Conservation (phyloP, 2,329 filamentous ascomycete species). For the Exophiala phaeomuriformis region DNA sequence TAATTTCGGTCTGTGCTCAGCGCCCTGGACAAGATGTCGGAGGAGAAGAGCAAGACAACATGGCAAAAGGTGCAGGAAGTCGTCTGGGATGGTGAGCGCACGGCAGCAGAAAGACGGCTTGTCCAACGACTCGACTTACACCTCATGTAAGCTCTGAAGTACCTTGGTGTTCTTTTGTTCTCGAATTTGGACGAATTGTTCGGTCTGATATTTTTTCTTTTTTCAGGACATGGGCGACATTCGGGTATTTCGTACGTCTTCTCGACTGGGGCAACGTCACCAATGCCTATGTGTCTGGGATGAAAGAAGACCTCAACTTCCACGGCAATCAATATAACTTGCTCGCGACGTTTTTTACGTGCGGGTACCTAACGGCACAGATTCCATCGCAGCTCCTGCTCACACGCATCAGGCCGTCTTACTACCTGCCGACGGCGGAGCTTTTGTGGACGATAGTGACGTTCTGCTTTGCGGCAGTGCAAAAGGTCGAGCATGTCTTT, state of each 20-base stretch:
- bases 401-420: constrained; percentile 30
- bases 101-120: constrained; percentile 33
- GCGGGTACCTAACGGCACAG: constrained; percentile 23
- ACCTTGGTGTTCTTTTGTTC: background rate
- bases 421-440: constrained; percentile 30
- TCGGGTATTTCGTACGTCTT: constrained; percentile 33
- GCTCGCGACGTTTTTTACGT: constrained; percentile 16
- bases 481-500: constrained; percentile 31
- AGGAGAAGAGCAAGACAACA: background rate
- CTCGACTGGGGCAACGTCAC: constrained; percentile 15
- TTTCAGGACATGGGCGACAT: constrained; percentile 34
- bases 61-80: constrained; percentile 1
- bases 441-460: constrained; percentile 33
- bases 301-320: constrained; percentile 32
- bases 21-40: background rate
- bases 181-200: background rate
- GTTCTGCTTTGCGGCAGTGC: constrained; percentile 31
- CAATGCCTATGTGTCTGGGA: constrained; percentile 36
- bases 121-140: constrained; percentile 36
- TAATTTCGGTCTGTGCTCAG: too few relatives aligned
- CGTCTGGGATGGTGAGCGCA: constrained; percentile 6
- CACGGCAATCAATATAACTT: constrained; percentile 33
- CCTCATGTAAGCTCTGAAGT: constrained; percentile 25
- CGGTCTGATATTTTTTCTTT: background rate
- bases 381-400: constrained; percentile 35